These are phyloP conservation scores for Limonium bicolor DNA, from an alignment of 148 eudicot species.

Conservation along the genomic window DNA sequence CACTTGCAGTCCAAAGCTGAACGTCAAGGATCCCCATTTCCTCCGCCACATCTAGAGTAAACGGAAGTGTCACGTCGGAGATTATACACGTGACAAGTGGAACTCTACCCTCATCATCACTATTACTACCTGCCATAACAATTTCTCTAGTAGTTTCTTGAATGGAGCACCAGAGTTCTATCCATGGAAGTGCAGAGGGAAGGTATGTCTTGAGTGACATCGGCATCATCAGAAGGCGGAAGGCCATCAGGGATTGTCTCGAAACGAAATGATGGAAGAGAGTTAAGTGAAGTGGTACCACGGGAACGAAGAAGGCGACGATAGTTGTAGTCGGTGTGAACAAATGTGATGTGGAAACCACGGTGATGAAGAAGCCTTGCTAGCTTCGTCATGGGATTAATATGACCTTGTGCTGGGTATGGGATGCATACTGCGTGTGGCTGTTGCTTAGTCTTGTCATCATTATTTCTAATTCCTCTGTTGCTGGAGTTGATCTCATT, in stretches of 20 bases:
- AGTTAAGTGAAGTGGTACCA: constrained; percentile 2
- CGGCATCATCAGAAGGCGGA: constrained; percentile 4
- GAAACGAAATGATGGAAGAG: constrained; percentile 13
- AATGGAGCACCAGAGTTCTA: too few relatives aligned
- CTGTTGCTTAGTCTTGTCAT: not conserved
- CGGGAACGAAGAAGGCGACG: constrained; percentile 11
- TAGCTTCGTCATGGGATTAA: constrained; percentile 13
- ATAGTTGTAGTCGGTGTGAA: constrained; percentile 17
- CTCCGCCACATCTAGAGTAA: constrained; percentile 11
- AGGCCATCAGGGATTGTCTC: constrained; percentile 20
- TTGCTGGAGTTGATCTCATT: too few relatives aligned
- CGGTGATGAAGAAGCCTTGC: constrained; percentile 11
- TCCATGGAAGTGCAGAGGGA: constrained; percentile 6
- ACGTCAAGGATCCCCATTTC: constrained; percentile 18
- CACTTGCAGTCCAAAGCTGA: constrained; percentile 17
- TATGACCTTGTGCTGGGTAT: constrained; percentile 19
- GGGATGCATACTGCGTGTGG: constrained; percentile 18
- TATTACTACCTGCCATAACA: constrained; percentile 4
- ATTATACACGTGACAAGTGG: constrained; percentile 24
- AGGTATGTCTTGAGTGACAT: constrained; percentile 9
- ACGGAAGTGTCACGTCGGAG: constrained; percentile 11
- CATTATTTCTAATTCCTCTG: too few relatives aligned
- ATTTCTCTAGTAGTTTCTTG: constrained; percentile 6
- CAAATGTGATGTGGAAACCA: constrained; percentile 28
- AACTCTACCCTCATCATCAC: not conserved